Percentiles rank a stretch among this genome's conserved stretches.
Evolutionary conservation across 441 rosid species (phyloP).

Genomic region (Lepidium campestre): DNA sequence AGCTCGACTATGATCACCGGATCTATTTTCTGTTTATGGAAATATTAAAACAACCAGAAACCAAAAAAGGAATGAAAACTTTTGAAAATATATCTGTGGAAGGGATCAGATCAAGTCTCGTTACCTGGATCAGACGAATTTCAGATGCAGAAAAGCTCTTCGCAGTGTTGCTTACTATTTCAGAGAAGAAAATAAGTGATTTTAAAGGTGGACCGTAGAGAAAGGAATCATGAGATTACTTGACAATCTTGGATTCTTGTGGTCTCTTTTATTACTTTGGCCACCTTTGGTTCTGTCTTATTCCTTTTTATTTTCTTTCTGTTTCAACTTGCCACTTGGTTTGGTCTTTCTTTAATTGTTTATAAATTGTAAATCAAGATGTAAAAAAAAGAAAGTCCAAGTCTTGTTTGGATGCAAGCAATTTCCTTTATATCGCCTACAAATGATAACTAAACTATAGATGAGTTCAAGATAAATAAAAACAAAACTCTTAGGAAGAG

Average conservation of each 20-base stretch:
- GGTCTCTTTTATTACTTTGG: neutral
- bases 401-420: neutral
- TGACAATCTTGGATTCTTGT: neutral
- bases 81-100: neutral
- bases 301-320: neutral
- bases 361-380: neutral
- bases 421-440: neutral
- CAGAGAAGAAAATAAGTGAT: neutral
- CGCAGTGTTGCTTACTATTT: constrained; percentile 6
- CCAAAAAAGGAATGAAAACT: neutral
- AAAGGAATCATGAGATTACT: constrained; percentile 15
- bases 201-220: constrained; percentile 10
- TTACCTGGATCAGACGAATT: constrained; percentile 24
- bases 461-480: neutral
- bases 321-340: neutral
- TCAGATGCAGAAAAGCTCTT: constrained; percentile 8
- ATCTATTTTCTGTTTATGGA: neutral
- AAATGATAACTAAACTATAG: neutral
- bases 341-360: neutral
- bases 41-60: neutral
- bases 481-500: neutral
- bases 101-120: constrained; percentile 3
- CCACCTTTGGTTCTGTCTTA: neutral
- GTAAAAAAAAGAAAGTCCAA: neutral
- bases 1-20: neutral